A percentile compares a stretch with the other conserved stretches of the same genome.
These are phyloP conservation scores for Metschnikowia reukaufii DNA, from an alignment of 805 yeast genomes.

Conservation along the genomic window DNA sequence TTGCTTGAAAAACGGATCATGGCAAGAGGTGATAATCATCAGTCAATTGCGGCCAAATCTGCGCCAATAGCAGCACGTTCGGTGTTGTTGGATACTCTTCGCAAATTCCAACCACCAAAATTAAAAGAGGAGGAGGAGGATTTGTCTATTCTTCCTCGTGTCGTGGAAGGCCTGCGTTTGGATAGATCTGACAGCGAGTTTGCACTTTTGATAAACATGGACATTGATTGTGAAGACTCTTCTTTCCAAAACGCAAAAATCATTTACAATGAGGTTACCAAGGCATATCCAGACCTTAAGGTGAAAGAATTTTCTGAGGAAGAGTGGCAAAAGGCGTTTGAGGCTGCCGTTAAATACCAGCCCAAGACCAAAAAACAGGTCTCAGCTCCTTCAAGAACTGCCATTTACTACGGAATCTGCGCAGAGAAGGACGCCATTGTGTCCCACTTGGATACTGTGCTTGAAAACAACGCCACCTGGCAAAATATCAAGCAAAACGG, in stretches of 20 bases:
- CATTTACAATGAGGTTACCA: slow-evolving; percentile 31
- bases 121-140: slow-evolving; percentile 11
- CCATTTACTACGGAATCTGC: slow-evolving; percentile 15
- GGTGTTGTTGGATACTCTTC: slow-evolving; percentile 9
- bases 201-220: slow-evolving; percentile 61
- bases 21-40: slow-evolving; percentile 83
- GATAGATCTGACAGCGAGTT: slow-evolving; percentile 54
- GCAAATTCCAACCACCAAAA: slow-evolving; percentile 12
- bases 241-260: slow-evolving; percentile 43
- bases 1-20: slow-evolving; percentile 61
- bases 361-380: slow-evolving; percentile 49
- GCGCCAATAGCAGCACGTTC: slow-evolving; percentile 42
- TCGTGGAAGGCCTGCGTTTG: slow-evolving; percentile 12
- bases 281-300: slow-evolving; percentile 10
- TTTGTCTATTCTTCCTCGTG: neutral
- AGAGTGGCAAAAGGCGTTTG: slow-evolving; percentile 47
- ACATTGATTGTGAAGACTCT: slow-evolving; percentile 24
- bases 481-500: slow-evolving; percentile 24
- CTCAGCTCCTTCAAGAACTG: slow-evolving; percentile 10
- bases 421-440: slow-evolving; percentile 3
- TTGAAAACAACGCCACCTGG: slow-evolving; percentile 21
- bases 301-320: slow-evolving; percentile 26
- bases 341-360: slow-evolving; percentile 50
- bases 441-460: slow-evolving; percentile 16
- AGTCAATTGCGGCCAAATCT: slow-evolving; percentile 62